Evolutionary conservation across 2,329 filamentous ascomycete genomes (phyloP).

Genomic region (Fusarium sp.): DNA sequence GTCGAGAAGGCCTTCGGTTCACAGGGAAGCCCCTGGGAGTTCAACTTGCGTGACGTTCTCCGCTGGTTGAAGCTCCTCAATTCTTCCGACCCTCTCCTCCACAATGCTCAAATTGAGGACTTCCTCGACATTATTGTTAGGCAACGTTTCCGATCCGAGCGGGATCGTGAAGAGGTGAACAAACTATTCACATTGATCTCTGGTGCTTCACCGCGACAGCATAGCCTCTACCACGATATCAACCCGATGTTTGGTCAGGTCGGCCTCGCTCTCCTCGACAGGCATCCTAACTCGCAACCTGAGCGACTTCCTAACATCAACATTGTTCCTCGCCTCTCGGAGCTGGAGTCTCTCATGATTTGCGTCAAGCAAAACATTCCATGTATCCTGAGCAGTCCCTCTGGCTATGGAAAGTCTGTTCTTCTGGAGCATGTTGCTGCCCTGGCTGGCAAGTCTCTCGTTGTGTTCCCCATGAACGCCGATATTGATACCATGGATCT

Average conservation of each 20-base stretch:
- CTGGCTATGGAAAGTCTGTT: constrained; percentile 87
- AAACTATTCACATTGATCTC: constrained; percentile 76
- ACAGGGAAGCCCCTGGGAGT: constrained; percentile 89
- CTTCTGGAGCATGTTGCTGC: constrained; percentile 85
- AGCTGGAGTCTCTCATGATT: constrained; percentile 87
- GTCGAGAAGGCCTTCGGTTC: constrained; percentile 67
- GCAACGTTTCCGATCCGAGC: constrained; percentile 83
- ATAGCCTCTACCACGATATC: constrained; percentile 78
- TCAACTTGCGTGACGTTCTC: constrained; percentile 90
- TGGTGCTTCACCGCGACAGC: constrained; percentile 59
- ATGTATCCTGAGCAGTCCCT: constrained; percentile 85
- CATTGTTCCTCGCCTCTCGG: constrained; percentile 68
- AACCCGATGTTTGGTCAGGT: constrained; percentile 77
- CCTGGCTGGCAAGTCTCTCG: constrained; percentile 77
- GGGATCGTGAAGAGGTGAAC: constrained; percentile 74
- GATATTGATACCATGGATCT: constrained; percentile 98
- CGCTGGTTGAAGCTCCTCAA: constrained; percentile 80
- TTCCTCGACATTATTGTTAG: constrained; percentile 85
- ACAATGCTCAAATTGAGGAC: constrained; percentile 70
- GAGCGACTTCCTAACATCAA: constrained; percentile 63
- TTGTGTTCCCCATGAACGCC: constrained; percentile 89
- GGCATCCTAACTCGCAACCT: constrained; percentile 66
- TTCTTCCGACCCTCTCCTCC: constrained; percentile 66
- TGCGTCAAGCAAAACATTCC: constrained; percentile 89
- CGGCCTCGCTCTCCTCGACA: constrained; percentile 76